Percentiles rank a stretch among this genome's conserved stretches.
These are phyloP conservation scores for Phytomonas francai DNA, from an alignment of 208 protist genomes.

Conservation along the genomic window DNA sequence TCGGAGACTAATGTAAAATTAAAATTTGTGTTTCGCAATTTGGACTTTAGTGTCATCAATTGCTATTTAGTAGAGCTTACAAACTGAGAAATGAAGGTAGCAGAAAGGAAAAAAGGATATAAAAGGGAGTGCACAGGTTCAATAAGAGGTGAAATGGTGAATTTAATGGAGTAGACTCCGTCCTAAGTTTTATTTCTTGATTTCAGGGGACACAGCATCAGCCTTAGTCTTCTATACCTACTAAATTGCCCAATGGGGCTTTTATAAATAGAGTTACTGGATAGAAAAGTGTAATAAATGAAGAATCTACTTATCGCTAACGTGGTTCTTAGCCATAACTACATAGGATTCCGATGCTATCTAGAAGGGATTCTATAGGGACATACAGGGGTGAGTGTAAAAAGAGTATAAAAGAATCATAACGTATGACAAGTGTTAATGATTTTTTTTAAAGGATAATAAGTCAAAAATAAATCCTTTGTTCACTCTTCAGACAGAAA, in stretches of 20 bases:
- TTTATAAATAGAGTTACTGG: neutral
- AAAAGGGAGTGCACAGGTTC: neutral
- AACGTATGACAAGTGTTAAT: neutral
- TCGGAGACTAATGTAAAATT: neutral
- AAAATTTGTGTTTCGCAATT: neutral
- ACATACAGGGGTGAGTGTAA: neutral
- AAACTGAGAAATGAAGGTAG: neutral
- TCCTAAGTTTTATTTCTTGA: neutral
- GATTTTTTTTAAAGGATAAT: neutral
- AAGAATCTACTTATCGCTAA: neutral
- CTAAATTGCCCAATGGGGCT: neutral
- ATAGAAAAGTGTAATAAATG: neutral
- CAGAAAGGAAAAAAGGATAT: neutral
- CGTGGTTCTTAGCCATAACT: neutral
- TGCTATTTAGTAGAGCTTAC: neutral
- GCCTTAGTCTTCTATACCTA: neutral
- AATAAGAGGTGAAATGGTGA: neutral
- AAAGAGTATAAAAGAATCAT: slow-evolving; percentile 8
- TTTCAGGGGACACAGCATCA: neutral
- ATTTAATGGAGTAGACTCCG: neutral
- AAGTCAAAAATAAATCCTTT: slow-evolving; percentile 2
- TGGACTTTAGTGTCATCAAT: neutral
- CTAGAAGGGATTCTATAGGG: neutral
- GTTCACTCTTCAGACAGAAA: neutral
- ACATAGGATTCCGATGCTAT: neutral